Conservation (phyloP, 805 yeast genomes). For the Candida coleopterorum region DNA sequence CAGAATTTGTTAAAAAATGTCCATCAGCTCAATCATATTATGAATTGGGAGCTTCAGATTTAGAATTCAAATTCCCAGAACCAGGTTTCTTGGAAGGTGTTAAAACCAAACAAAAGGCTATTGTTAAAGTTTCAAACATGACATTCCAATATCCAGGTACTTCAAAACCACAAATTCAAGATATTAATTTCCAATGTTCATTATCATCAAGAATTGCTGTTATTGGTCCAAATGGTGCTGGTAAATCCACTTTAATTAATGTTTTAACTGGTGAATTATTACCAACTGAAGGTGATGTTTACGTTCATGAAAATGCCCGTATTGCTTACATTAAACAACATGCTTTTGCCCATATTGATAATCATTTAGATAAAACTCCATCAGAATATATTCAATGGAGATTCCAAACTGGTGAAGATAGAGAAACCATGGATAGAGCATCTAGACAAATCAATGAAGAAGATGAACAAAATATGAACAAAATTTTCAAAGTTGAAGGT, state of each 20-base stretch:
- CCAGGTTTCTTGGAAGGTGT: constrained; percentile 99
- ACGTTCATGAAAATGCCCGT: constrained; percentile 99
- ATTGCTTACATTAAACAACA: constrained; percentile 99
- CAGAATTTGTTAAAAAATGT: constrained; percentile 97
- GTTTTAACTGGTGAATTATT: constrained; percentile 99
- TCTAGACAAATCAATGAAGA: constrained; percentile 95
- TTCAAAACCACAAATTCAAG: constrained; percentile 84
- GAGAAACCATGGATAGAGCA: constrained; percentile 99
- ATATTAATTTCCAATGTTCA: constrained; percentile 97
- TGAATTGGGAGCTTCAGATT: constrained; percentile 97
- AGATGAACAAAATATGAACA: constrained; percentile 98
- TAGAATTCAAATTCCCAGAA: constrained; percentile 97
- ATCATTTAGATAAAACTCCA: constrained; percentile 98
- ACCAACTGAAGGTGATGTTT: constrained; percentile 98
- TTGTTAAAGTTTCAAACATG: constrained; percentile 96
- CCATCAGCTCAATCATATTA: constrained; percentile 98
- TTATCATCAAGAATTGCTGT: constrained; percentile 99
- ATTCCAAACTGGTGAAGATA: constrained; percentile 99
- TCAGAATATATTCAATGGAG: constrained; percentile 99
- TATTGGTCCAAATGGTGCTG: constrained; percentile 99
- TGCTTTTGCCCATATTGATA: constrained; percentile 99
- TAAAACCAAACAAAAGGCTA: constrained; percentile 99
- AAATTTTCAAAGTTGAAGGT: constrained; percentile 98
- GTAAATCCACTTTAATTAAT: constrained; percentile 98
- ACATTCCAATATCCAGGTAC: constrained; percentile 99